Percentiles rank a stretch among this genome's conserved stretches.
These are phyloP conservation scores for Aureobasidium sp. DNA, from an alignment of 2,329 filamentous ascomycete genomes.

Conservation along the genomic window DNA sequence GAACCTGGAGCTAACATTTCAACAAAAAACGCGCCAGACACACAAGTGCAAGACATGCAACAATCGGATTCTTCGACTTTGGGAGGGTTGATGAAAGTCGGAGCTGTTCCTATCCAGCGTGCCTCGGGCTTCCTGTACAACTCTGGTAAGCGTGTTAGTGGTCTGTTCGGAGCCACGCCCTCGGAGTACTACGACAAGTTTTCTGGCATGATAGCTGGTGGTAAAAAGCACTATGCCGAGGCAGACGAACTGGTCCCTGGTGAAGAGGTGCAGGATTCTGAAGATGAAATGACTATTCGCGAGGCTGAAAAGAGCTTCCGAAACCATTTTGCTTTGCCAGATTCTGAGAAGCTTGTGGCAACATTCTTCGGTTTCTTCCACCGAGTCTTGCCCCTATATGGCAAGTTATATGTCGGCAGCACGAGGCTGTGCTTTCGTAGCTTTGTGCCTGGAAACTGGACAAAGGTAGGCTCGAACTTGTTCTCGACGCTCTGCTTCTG, in stretches of 20 bases:
- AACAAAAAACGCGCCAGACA: background rate
- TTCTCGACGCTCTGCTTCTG: background rate
- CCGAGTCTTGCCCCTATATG: conserved; percentile 82
- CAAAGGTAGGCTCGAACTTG: conserved; percentile 44
- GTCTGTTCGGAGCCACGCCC: conserved; percentile 52
- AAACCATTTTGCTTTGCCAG: conserved; percentile 80
- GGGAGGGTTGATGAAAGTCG: conserved; percentile 51
- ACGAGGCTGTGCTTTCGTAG: conserved; percentile 88
- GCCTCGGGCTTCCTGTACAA: conserved; percentile 78
- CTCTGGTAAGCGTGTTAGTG: conserved; percentile 73
- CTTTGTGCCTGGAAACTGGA: conserved; percentile 77
- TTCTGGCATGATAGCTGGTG: conserved; percentile 92
- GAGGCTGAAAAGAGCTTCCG: conserved; percentile 64
- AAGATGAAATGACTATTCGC: conserved; percentile 46
- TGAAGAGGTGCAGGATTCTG: conserved; percentile 50
- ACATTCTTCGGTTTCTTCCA: conserved; percentile 92
- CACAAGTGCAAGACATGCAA: background rate
- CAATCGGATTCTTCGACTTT: conserved; percentile 38
- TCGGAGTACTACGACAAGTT: conserved; percentile 97
- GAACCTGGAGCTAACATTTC: conserved; percentile 12
- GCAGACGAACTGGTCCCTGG: conserved; percentile 54
- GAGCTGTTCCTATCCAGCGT: conserved; percentile 54
- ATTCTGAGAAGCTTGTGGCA: conserved; percentile 73
- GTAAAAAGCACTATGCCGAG: conserved; percentile 79
- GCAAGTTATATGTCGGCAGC: conserved; percentile 91